phyloP scores from a whole-genome alignment of 495 filamentous ascomycete genomes.

The Penicillium atrosanguineum region DNA sequence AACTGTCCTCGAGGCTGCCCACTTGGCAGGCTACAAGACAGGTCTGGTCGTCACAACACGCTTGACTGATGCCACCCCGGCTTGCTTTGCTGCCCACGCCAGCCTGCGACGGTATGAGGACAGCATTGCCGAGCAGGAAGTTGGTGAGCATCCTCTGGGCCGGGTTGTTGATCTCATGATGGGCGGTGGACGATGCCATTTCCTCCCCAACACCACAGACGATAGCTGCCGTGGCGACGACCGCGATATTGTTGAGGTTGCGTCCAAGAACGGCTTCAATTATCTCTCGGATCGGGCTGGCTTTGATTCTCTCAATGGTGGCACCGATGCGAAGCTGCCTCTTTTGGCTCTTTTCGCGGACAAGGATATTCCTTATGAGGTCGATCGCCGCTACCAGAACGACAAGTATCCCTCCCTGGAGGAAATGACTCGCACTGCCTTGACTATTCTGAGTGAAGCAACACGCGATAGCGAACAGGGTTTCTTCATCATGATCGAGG shows the following conservation, averaged over 20 bases:
- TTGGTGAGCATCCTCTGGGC: constrained; percentile 83
- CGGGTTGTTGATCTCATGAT: constrained; percentile 86
- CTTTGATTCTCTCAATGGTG: constrained; percentile 75
- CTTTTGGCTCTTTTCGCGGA: constrained; percentile 83
- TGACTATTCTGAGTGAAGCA: constrained; percentile 75
- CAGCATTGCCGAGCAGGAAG: constrained; percentile 84
- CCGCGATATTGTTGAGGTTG: constrained; percentile 65
- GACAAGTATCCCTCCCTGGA: constrained; percentile 83
- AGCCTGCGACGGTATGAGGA: constrained; percentile 78
- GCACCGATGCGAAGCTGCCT: constrained; percentile 72
- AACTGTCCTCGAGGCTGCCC: constrained; percentile 91
- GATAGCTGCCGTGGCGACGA: constrained; percentile 77
- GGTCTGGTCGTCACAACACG: constrained; percentile 94
- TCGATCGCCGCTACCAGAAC: constrained; percentile 76
- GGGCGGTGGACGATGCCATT: constrained; percentile 91
- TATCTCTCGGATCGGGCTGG: constrained; percentile 68
- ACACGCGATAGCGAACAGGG: constrained; percentile 84
- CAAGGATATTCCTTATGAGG: constrained; percentile 84
- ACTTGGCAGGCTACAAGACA: constrained; percentile 85
- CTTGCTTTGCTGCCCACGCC: constrained; percentile 90
- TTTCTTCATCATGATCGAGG: constrained; percentile 98
- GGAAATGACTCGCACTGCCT: constrained; percentile 84
- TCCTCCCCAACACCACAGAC: constrained; percentile 72
- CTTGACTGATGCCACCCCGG: constrained; percentile 96
- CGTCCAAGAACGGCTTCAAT: constrained; percentile 71